Evolutionary conservation across 2,329 filamentous ascomycete genomes (phyloP).

Genomic region (Hypoxylon sp.): DNA sequence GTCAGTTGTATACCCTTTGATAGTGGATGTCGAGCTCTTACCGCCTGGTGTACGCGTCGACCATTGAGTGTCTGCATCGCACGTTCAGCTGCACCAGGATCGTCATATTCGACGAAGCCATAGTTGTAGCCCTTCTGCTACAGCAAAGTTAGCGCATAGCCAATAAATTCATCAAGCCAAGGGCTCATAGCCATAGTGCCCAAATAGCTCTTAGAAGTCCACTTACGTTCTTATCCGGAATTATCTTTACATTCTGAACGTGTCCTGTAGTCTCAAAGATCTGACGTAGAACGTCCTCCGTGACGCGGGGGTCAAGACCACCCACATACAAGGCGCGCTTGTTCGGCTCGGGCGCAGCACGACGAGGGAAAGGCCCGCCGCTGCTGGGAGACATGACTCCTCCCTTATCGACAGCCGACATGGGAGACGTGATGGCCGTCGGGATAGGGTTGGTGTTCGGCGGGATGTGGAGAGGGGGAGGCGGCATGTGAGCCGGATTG

Average conservation of each 20-base stretch:
- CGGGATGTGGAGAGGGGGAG: constrained; percentile 92
- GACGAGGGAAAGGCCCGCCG: constrained; percentile 84
- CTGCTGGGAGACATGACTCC: constrained; percentile 88
- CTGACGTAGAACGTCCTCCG: constrained; percentile 94
- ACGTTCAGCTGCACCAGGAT: constrained; percentile 94
- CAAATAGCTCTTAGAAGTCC: background rate
- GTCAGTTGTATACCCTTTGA: constrained; percentile 21
- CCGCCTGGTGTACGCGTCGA: constrained; percentile 93
- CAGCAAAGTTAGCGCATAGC: constrained; percentile 46
- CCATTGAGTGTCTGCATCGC: constrained; percentile 98
- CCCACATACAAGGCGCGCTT: constrained; percentile 98
- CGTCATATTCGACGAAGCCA: constrained; percentile 98
- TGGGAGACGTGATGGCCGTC: constrained; percentile 89
- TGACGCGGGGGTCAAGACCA: constrained; percentile 93
- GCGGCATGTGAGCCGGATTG: constrained; percentile 85
- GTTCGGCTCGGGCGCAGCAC: constrained; percentile 96
- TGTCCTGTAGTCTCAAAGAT: constrained; percentile 99
- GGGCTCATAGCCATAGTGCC: background rate
- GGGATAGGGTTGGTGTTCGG: constrained; percentile 97
- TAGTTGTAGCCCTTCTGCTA: constrained; percentile 98
- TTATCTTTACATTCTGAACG: constrained; percentile 99
- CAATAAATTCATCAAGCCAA: background rate
- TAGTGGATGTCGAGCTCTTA: constrained; percentile 63
- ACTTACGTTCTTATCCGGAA: constrained; percentile 99
- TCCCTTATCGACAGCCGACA: constrained; percentile 74